Evolutionary conservation across 2,329 filamentous ascomycete species (phyloP).

Genomic region (Fusarium acutatum): DNA sequence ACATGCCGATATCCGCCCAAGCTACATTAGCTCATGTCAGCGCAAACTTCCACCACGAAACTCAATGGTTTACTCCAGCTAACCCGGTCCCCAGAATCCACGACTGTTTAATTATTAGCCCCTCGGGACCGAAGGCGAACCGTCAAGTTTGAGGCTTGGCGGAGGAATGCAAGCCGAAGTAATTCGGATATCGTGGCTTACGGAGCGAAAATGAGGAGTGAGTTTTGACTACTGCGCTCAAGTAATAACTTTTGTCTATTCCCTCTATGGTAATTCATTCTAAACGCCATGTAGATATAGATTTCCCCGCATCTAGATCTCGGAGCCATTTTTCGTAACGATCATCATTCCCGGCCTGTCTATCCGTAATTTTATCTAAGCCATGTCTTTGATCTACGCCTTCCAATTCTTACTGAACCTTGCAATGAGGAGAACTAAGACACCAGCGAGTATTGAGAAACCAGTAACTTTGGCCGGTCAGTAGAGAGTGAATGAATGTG

Average conservation of each 20-base stretch:
- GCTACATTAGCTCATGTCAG: background rate
- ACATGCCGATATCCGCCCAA: background rate
- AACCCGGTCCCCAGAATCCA: background rate
- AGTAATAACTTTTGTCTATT: constrained; percentile 16
- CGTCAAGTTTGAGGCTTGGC: background rate
- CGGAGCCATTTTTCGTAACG: background rate
- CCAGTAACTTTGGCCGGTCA: constrained; percentile 16
- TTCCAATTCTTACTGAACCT: constrained; percentile 34
- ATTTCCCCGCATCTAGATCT: background rate
- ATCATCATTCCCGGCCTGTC: background rate
- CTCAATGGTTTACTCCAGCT: background rate
- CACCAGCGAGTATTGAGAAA: constrained; percentile 13
- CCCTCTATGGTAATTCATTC: background rate
- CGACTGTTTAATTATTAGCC: background rate
- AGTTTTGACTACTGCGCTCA: background rate
- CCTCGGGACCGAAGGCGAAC: background rate
- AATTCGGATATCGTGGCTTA: background rate
- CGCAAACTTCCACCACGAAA: background rate
- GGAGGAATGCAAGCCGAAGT: background rate
- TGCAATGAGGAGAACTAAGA: constrained; percentile 29
- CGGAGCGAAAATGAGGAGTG: background rate
- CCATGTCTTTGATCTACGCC: background rate
- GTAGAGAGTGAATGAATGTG: rapidly evolving
- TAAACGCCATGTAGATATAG: background rate
- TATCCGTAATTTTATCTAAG: background rate